These are phyloP conservation scores for Pelargonium citronellum DNA, from an alignment of 441 rosid genomes.

Conservation along the genomic window DNA sequence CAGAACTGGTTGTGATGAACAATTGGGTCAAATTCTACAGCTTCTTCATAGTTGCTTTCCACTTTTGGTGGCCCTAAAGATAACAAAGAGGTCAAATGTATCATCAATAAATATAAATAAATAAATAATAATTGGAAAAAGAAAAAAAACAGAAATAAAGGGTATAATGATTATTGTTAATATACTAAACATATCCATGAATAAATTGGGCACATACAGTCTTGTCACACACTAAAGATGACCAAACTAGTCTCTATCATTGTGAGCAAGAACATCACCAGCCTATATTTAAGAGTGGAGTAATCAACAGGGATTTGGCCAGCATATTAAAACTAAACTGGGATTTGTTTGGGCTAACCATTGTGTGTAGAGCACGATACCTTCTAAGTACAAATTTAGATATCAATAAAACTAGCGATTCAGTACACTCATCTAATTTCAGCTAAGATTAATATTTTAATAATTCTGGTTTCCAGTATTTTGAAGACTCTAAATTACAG, in stretches of 20 bases:
- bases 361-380: too few relatives aligned
- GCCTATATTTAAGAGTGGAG: neutral
- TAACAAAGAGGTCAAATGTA: slow-evolving; percentile 8
- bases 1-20: slow-evolving; percentile 84
- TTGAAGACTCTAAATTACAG: neutral
- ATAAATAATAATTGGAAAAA: neutral
- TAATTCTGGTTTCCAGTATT: neutral
- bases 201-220: neutral
- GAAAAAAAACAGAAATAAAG: slow-evolving; percentile 1
- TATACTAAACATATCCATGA: slow-evolving; percentile 5
- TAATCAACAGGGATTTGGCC: neutral
- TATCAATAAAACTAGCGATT: neutral
- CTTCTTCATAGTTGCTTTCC: slow-evolving; percentile 80
- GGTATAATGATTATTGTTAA: neutral
- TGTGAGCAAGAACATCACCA: neutral
- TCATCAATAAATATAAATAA: too few relatives aligned
- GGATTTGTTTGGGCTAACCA: neutral
- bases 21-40: slow-evolving; percentile 82
- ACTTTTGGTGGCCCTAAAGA: slow-evolving; percentile 74
- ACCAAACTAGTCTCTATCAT: neutral
- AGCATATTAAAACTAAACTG: neutral
- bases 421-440: neutral
- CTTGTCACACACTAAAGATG: neutral
- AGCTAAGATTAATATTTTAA: neutral
- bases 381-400: neutral